A percentile compares a stretch with the other conserved stretches of the same genome.
These are phyloP conservation scores for Cercophora scortea DNA, from an alignment of 495 filamentous ascomycete species.

Conservation along the genomic window DNA sequence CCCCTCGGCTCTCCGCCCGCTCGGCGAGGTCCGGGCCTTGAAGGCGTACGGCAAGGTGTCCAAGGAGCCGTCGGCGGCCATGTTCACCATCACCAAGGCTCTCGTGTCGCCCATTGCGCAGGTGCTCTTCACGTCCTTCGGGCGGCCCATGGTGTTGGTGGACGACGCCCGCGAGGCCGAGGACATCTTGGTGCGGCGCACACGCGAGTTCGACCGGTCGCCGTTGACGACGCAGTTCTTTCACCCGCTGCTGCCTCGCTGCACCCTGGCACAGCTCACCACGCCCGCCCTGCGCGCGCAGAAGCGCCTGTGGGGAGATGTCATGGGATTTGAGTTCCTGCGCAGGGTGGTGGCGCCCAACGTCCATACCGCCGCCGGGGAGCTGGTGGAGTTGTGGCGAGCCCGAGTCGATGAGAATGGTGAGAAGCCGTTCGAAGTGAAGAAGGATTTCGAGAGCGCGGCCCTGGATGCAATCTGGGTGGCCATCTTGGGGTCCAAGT, in stretches of 20 bases:
- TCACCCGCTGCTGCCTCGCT: slow-evolving; percentile 13
- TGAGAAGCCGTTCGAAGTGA: slow-evolving; percentile 13
- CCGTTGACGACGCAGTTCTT: slow-evolving; percentile 10
- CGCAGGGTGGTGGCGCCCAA: slow-evolving; percentile 21
- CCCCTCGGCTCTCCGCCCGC: slow-evolving; percentile 7
- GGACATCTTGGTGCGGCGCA: slow-evolving; percentile 21
- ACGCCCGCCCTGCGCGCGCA: slow-evolving; percentile 17
- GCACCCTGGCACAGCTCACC: slow-evolving; percentile 16
- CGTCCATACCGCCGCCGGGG: slow-evolving; percentile 11
- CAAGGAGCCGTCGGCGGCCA: slow-evolving; percentile 3
- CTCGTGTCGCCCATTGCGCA: slow-evolving; percentile 20
- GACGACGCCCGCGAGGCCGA: slow-evolving; percentile 20
- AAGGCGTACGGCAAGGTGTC: slow-evolving; percentile 5
- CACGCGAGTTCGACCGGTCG: slow-evolving; percentile 22
- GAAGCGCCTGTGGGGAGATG: slow-evolving; percentile 23
- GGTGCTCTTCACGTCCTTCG: slow-evolving; percentile 14
- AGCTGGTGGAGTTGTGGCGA: background rate
- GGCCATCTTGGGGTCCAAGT: slow-evolving; percentile 19
- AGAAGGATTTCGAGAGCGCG: slow-evolving; percentile 19
- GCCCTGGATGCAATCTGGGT: slow-evolving; percentile 30
- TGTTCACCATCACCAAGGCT: slow-evolving; percentile 6
- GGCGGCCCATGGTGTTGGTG: slow-evolving; percentile 13
- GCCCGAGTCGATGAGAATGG: background rate
- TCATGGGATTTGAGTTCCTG: slow-evolving; percentile 25
- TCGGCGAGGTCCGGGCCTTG: slow-evolving; percentile 23